Conservation (phyloP, 768 basidiomycete species). For the Lentinula sp. region DNA sequence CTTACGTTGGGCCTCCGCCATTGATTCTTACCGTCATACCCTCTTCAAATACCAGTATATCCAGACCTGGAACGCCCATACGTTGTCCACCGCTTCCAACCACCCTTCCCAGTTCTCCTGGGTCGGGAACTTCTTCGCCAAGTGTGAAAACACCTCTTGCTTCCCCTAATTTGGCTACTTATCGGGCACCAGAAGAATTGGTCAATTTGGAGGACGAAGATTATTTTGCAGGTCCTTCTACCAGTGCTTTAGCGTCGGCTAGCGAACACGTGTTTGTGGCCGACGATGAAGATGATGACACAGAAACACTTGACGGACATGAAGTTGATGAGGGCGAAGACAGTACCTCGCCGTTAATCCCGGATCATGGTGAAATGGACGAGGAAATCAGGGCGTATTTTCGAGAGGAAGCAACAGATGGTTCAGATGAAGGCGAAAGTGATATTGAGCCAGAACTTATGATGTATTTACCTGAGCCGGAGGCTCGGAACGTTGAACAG, state of each 20-base stretch:
- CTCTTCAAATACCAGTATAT: neutral
- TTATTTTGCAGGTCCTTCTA: slow-evolving; percentile 28
- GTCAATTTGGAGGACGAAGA: slow-evolving; percentile 9
- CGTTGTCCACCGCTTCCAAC: slow-evolving; percentile 16
- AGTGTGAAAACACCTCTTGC: slow-evolving; percentile 20
- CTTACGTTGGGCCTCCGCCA: neutral
- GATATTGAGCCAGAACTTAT: slow-evolving; percentile 7
- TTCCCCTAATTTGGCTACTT: slow-evolving; percentile 34
- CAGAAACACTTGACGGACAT: slow-evolving; percentile 3
- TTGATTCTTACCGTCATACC: neutral
- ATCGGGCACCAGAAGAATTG: slow-evolving; percentile 43
- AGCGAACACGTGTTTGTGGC: slow-evolving; percentile 20
- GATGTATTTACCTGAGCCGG: neutral
- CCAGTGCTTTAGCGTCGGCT: slow-evolving; percentile 20
- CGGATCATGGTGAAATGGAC: slow-evolving; percentile 9
- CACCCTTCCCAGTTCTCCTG: slow-evolving; percentile 12
- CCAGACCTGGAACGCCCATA: slow-evolving; percentile 11
- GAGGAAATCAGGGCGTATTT: slow-evolving; percentile 17
- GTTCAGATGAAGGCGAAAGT: slow-evolving; percentile 13
- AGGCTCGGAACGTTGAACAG: neutral
- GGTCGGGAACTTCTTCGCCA: slow-evolving; percentile 7
- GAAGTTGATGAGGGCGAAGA: slow-evolving; percentile 11
- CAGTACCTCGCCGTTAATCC: neutral
- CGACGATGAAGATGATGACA: slow-evolving; percentile 16
- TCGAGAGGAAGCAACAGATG: slow-evolving; percentile 13